Evolutionary conservation across 2,329 filamentous ascomycete species (phyloP), one percentile per base, ranked within the genome.

Genomic region (Penicillium freii): DNA sequence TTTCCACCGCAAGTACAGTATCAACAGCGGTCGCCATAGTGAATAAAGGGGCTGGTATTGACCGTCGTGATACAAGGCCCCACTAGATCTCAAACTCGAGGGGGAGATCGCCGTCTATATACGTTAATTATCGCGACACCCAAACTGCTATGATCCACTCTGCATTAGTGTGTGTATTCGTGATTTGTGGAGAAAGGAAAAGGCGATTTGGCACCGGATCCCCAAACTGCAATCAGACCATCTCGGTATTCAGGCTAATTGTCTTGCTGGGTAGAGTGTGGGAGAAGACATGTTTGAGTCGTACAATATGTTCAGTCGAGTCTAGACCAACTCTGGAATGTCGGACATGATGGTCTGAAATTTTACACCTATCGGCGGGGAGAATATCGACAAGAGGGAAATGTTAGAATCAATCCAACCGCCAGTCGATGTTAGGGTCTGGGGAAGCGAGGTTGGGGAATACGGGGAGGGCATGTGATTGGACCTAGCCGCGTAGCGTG

Each of bases 1-100:
- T 70, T 58, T 66, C 66, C 13, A 67, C 23, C 17, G 66, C 61
- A 19, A 64, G 44, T 48, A 61, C 63, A 10, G 54, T 58, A 39
- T 65, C 60, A 8, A 13, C 40, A 36, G 36, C 15, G 8, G 44
- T 51, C 31, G 55, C 45, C 62, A 66, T 64, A 38, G 17, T 38
- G 29, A 10, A 31, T 19, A 40, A 36, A 10, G 9, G 27, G 15
- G 8, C 11, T 36, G 33, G n/a, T 21, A 10, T 34, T 39, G n/a
- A 54, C 4, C 9, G 19, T 17, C 33, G 21, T 27, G 17, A 21
- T 36, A 44, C 29, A 17, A 3, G 40, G 8, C 13, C 6, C 17
- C 33, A 19, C 42, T 33, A 6, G n/a, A 1, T 9, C 19, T 45
- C 13, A 33, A 21, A 19, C 21, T 31, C 11, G n/a, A 15, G 13